These are phyloP conservation scores for Eimeria sp. DNA, from an alignment of 169 alveolate genomes.

Conservation along the genomic window DNA sequence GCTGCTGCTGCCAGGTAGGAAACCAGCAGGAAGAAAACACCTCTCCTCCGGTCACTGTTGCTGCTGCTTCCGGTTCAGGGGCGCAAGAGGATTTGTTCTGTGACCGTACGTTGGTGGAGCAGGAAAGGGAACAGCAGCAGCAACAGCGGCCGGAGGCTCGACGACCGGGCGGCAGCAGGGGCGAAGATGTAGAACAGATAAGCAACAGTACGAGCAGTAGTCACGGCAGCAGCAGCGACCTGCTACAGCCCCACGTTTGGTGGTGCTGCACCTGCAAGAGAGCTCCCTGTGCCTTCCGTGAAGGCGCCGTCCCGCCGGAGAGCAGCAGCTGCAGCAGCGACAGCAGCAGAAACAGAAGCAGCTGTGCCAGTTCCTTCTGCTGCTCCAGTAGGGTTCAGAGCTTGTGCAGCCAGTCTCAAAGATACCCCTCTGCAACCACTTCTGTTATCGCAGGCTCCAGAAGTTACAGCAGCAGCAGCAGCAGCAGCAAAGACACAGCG, in stretches of 20 bases:
- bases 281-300: constrained; percentile 13
- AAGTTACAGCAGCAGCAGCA: constrained; percentile 27
- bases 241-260: constrained; percentile 45
- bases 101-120: not conserved
- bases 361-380: constrained; percentile 16
- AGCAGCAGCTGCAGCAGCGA: constrained; percentile 29
- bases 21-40: not conserved
- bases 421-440: not conserved
- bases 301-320: constrained; percentile 20
- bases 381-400: constrained; percentile 42
- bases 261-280: constrained; percentile 58
- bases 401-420: constrained; percentile 21
- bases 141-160: not conserved
- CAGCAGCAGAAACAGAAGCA: constrained; percentile 26
- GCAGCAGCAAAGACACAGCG: not conserved
- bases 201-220: constrained; percentile 24
- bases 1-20: constrained; percentile 15
- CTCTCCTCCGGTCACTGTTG: not conserved
- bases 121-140: constrained; percentile 13
- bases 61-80: constrained; percentile 13
- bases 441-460: not conserved
- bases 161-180: constrained; percentile 1
- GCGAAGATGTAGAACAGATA: not conserved
- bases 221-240: constrained; percentile 1
- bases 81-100: not conserved